A percentile compares a stretch with the other conserved stretches of the same genome.
Evolutionary conservation across 2,329 filamentous ascomycete species (phyloP).

Genomic region (Fusarium papillatum): DNA sequence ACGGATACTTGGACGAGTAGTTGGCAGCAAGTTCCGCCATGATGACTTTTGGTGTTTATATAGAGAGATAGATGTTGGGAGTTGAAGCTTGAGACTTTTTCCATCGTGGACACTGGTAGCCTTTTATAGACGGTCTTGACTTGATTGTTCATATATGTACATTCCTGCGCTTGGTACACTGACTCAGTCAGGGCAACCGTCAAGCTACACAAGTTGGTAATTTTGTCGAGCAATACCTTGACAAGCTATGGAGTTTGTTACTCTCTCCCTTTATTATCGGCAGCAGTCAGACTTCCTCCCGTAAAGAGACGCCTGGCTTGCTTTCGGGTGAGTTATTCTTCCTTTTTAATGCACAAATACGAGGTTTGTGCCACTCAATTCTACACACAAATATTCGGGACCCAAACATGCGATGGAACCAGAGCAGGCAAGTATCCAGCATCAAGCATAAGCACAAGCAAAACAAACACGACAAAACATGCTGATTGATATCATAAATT

Average conservation of each 20-base stretch:
- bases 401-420: background rate
- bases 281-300: background rate
- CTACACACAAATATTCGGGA: background rate
- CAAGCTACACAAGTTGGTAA: background rate
- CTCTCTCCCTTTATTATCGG: background rate
- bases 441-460: background rate
- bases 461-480: background rate
- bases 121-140: background rate
- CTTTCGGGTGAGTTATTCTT: background rate
- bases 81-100: background rate
- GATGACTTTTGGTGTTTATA: background rate
- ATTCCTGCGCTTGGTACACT: background rate
- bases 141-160: background rate
- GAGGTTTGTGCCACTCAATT: background rate
- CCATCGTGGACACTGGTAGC: background rate
- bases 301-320: background rate
- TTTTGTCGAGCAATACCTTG: background rate
- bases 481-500: background rate
- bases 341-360: background rate
- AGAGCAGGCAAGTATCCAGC: background rate
- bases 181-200: background rate
- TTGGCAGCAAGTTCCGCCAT: background rate
- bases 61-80: background rate
- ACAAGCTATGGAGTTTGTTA: background rate
- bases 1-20: background rate